Evolutionary conservation across 2,329 filamentous ascomycete genomes (phyloP), one percentile per base, ranked within the genome.

Genomic region (Septoria petroselini): DNA sequence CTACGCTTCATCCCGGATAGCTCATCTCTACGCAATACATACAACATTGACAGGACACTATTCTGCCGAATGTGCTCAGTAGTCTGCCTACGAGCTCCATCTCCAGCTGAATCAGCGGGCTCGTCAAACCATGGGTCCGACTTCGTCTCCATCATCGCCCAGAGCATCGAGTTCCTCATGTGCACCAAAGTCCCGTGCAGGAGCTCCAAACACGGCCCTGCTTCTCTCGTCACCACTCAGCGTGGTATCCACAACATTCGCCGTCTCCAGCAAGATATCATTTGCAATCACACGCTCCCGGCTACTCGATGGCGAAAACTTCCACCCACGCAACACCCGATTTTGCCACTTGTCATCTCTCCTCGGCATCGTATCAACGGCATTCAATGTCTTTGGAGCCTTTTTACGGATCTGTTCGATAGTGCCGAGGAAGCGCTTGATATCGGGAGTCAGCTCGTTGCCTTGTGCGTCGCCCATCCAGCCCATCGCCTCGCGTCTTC

Each of bases 311-410:
- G 43, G 25, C 19, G 34, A 35, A 8, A 47, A 47, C 34, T 47
- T 33, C 43, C 43, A 47, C 15, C 43, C 43, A 18, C 48, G 33
- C 12, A 56, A 29, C 27, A 53, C 14, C 31, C 41, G 34, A 29
- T 46, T 54, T 54, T 68, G 65, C 53, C 65, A 42, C 15, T 38
- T 41, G 50, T 68, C 66, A 25, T 60, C 48, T 3, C 68, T 55
- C 17, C 51, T 50, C 0, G 74, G 74, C 71, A 76, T 73, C 15
- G 64, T 68, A 58, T 72, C 67, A 50, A 76, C 69, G n/a, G 68
- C 70, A 34, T 62, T 58, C 6, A 73, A 41, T 5, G 72, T 73
- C 51, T 52, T 60, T 2, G 73, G 72, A 14, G 70, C 69, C 35
- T 61, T 48, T 35, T 61, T 44, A 29, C 65, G 63, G 12, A 76